These are phyloP conservation scores for Phytophthora aleatoria DNA, from an alignment of 352 stramenopile genomes.

Conservation along the genomic window DNA sequence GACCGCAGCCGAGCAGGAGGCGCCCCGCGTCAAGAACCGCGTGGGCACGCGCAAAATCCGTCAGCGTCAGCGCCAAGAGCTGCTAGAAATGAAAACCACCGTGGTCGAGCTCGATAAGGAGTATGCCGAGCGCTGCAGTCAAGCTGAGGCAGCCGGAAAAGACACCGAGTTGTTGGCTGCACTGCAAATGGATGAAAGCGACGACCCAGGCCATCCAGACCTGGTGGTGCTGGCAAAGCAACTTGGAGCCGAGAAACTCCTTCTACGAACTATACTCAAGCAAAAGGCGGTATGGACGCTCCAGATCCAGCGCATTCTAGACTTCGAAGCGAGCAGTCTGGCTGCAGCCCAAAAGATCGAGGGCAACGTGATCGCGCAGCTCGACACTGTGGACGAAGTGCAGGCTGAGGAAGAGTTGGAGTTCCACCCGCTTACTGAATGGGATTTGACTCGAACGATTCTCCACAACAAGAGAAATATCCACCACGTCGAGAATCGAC, in stretches of 20 bases:
- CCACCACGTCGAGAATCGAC: constrained; percentile 24
- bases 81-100: constrained; percentile 31
- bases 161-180: neutral
- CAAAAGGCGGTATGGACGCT: constrained; percentile 28
- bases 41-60: constrained; percentile 43
- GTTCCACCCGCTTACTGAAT: constrained; percentile 32
- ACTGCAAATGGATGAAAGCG: neutral
- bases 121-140: constrained; percentile 36
- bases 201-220: constrained; percentile 4
- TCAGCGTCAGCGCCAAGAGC: constrained; percentile 33
- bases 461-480: constrained; percentile 30
- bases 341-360: neutral
- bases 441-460: constrained; percentile 34
- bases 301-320: constrained; percentile 21
- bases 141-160: neutral
- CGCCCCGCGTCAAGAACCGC: constrained; percentile 31
- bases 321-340: constrained; percentile 26
- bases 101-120: constrained; percentile 38
- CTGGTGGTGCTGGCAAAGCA: constrained; percentile 24
- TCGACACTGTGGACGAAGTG: constrained; percentile 16
- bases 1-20: constrained; percentile 11
- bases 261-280: constrained; percentile 36
- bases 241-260: constrained; percentile 48
- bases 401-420: constrained; percentile 34
- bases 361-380: neutral